Conservation (phyloP, 768 basidiomycete species). For the Lyophyllum shimeji region DNA sequence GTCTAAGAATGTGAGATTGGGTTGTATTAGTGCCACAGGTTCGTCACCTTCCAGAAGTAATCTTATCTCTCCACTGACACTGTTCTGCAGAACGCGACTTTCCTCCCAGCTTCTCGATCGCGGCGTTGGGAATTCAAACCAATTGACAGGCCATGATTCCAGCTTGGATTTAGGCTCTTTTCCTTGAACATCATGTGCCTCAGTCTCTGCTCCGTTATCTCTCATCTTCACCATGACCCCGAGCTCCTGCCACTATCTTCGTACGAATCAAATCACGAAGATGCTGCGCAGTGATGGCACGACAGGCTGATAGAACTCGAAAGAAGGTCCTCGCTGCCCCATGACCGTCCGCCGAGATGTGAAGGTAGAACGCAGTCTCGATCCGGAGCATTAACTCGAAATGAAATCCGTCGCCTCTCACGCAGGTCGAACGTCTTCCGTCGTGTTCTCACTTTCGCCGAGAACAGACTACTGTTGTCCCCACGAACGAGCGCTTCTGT, state of each 20-base stretch:
- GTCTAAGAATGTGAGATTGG: constrained; percentile 8
- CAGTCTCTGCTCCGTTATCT: not conserved
- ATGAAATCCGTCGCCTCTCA: constrained; percentile 1
- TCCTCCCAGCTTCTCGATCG: constrained; percentile 6
- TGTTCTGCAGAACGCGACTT: not conserved
- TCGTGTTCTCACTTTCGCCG: not conserved
- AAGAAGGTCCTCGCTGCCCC: not conserved
- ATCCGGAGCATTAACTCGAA: not conserved
- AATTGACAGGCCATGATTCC: constrained; percentile 3
- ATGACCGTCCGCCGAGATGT: not conserved
- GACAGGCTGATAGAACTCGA: not conserved
- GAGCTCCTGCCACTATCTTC: not conserved
- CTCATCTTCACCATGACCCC: not conserved
- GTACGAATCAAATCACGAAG: not conserved
- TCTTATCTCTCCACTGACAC: not conserved
- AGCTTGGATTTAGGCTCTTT: not conserved
- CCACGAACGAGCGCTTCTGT: not conserved
- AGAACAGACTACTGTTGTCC: not conserved
- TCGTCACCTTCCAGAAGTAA: not conserved
- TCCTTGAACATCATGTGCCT: constrained; percentile 1
- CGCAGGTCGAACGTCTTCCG: not conserved
- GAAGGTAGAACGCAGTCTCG: not conserved
- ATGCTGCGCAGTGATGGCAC: not conserved
- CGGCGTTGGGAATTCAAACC: not conserved
- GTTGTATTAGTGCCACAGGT: not conserved